Evolutionary conservation across 306 rosid genomes (phyloP), one percentile per base, ranked within the genome.

Genomic region (Purshia tridentata): DNA sequence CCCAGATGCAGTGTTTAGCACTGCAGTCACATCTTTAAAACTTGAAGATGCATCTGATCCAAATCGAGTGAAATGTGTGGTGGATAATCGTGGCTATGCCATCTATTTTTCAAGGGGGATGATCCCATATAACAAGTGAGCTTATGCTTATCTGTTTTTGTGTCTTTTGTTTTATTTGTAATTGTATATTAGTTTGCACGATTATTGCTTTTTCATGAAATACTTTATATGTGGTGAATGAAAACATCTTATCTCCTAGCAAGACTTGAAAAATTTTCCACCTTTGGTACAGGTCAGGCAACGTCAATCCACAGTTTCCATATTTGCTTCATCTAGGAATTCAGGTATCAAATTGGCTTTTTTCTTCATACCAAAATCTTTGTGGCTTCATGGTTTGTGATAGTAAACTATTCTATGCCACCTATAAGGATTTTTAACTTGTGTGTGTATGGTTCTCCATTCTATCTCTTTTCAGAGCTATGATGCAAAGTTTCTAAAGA

Each of bases 1-100:
- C 68, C 99, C 99, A 37, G 97, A 94, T 87, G 99, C 99, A 67
- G 99, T 94, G 75, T 94, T 94, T 82, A 91, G 99, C 84, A 94
- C 99, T 45, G 97, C 99, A 15, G 97, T 94, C 80, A 89, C 96
- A 6, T 80, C 97, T 67, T 84, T 94, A 78, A 88, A 88, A 75
- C 86, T 92, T 23, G 97, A 89, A 87, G 96, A 94, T 79, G 96
- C 96, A 15, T 79, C 73, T 59, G 96, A 94, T 79, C 88, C 95
- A 45, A 94, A 94, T 80, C 88, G 97, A 55, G 99, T 94, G 78
- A 91, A 94, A 82, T 94, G 99, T 63, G 92, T 94, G 49, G 76
- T 89, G 45, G 92, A 91, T 70, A 85, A 87, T 72, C 72, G 9
- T 67, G 97, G 97, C 52, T 94, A 89, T 73, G 99, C 97, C 70